Conservation (phyloP, 2,329 filamentous ascomycete genomes). For the Aspergillus tubingensis region DNA sequence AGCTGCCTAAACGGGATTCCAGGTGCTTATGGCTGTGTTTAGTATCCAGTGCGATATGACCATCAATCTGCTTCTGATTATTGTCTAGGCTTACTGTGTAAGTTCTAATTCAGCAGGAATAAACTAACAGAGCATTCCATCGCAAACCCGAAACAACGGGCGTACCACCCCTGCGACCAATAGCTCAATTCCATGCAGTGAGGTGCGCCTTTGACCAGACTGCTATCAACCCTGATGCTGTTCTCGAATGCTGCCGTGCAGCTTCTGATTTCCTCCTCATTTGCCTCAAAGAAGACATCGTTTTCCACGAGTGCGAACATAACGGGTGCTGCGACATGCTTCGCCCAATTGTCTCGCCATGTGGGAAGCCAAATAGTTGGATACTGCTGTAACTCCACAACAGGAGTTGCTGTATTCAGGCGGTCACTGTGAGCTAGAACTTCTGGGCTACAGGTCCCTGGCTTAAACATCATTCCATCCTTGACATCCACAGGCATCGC, state of each 20-base stretch:
- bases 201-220: conserved; percentile 7
- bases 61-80: too few relatives aligned
- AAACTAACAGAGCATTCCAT: conserved; percentile 5
- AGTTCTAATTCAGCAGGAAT: not conserved
- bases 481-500: conserved; percentile 1
- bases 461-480: conserved; percentile 5
- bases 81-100: not conserved
- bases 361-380: not conserved
- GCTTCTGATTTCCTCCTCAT: not conserved
- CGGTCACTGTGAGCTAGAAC: not conserved
- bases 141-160: conserved; percentile 14
- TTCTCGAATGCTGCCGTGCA: conserved; percentile 2
- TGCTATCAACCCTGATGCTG: conserved; percentile 6
- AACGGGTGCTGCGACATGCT: conserved; percentile 1
- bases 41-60: too few relatives aligned
- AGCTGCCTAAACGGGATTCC: too few relatives aligned
- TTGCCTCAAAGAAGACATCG: conserved; percentile 4
- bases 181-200: conserved; percentile 13
- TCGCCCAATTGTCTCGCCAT: conserved; percentile 9
- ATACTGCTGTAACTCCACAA: not conserved
- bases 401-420: not conserved
- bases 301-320: conserved; percentile 2
- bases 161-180: conserved; percentile 15
- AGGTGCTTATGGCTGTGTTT: too few relatives aligned
- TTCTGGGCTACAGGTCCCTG: not conserved